Evolutionary conservation across 805 yeast genomes (phyloP).

Genomic region (Pichia manshurica): DNA sequence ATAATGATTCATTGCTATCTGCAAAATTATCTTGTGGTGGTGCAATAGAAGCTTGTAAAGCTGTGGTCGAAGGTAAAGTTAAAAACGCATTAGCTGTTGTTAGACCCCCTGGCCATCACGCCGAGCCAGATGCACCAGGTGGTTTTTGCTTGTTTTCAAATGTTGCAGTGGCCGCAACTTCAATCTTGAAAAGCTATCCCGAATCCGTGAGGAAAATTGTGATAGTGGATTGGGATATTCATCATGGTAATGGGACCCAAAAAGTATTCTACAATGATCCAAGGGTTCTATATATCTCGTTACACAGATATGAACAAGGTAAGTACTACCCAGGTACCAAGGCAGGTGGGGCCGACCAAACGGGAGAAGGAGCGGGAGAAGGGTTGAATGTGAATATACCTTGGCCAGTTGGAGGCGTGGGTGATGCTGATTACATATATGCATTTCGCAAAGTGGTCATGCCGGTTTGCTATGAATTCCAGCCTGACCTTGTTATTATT

Average conservation of each 20-base stretch:
- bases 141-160: conserved; percentile 95
- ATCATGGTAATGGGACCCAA: conserved; percentile 98
- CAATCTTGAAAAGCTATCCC: conserved; percentile 74
- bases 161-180: conserved; percentile 94
- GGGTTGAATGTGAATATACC: conserved; percentile 90
- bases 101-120: conserved; percentile 99
- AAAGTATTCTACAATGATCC: conserved; percentile 86
- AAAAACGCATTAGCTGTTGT: conserved; percentile 92
- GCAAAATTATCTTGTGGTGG: conserved; percentile 96
- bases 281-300: conserved; percentile 80
- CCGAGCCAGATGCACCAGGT: conserved; percentile 95
- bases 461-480: conserved; percentile 84
- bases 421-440: conserved; percentile 91
- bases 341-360: conserved; percentile 74
- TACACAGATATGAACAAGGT: conserved; percentile 90
- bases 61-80: conserved; percentile 89
- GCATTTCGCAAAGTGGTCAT: conserved; percentile 81
- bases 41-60: conserved; percentile 90
- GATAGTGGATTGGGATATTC: conserved; percentile 96
- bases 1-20: conserved; percentile 79
- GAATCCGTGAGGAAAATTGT: conserved; percentile 81
- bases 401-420: conserved; percentile 88
- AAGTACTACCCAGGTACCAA: conserved; percentile 90
- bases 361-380: conserved; percentile 80
- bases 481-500: conserved; percentile 87